Percentiles rank a stretch among this genome's conserved stretches.
phyloP scores from a whole-genome alignment of 805 yeast species.

The Scheffersomyces lignosus region DNA sequence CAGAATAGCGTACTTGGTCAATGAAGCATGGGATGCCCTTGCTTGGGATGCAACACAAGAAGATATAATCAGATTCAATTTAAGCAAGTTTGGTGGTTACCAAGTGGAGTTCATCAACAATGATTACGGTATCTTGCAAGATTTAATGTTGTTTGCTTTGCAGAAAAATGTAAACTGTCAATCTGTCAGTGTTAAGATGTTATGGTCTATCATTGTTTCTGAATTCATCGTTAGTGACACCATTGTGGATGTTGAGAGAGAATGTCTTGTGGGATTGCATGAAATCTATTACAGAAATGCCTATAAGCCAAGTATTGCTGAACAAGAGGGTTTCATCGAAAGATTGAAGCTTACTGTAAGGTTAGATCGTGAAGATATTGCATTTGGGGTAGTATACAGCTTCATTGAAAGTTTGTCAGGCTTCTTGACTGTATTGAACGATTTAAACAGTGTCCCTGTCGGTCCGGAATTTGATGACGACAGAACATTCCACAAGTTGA shows the following conservation, averaged over 20 bases:
- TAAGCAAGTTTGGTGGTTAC: constrained; percentile 64
- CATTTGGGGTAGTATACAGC: constrained; percentile 48
- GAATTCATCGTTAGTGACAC: constrained; percentile 62
- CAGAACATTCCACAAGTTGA: constrained; percentile 71
- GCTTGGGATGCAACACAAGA: constrained; percentile 63
- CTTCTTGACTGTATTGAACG: constrained; percentile 63
- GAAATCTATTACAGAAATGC: constrained; percentile 58
- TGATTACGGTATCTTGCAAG: constrained; percentile 61
- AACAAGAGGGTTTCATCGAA: constrained; percentile 54
- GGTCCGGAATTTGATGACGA: constrained; percentile 87
- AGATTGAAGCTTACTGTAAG: constrained; percentile 49
- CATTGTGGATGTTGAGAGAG: constrained; percentile 60
- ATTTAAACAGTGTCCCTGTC: constrained; percentile 70
- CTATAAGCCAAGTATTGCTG: constrained; percentile 56
- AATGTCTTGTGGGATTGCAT: constrained; percentile 62
- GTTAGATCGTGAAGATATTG: constrained; percentile 65
- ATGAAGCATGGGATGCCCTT: constrained; percentile 70
- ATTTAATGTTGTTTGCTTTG: constrained; percentile 64
- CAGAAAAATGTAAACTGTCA: constrained; percentile 66
- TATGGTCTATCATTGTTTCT: constrained; percentile 72
- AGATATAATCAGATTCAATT: constrained; percentile 56
- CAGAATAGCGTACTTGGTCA: constrained; percentile 54
- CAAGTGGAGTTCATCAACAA: constrained; percentile 63
- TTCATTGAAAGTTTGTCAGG: constrained; percentile 57
- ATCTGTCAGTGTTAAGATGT: constrained; percentile 58